A percentile compares a stretch with the other conserved stretches of the same genome.
Conservation (phyloP, 176 grass and related monocot species). For the Metroxylon sagu region DNA sequence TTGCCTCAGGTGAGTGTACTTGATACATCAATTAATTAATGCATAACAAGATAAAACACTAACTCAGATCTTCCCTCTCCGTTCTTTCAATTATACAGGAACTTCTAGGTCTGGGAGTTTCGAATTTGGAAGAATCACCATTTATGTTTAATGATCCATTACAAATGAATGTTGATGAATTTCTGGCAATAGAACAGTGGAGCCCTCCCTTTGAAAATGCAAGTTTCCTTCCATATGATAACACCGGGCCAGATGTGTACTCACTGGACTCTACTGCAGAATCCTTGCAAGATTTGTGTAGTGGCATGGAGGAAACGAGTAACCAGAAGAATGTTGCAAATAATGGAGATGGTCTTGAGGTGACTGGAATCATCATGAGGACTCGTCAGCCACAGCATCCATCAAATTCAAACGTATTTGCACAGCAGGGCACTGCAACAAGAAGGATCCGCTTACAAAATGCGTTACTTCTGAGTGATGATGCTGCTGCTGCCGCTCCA, state of each 20-base stretch:
- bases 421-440: conserved; percentile 31
- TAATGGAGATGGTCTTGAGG: conserved; percentile 21
- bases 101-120: background rate
- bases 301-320: conserved; percentile 42
- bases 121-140: background rate
- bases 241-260: conserved; percentile 47
- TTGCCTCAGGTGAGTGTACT: conserved; percentile 6
- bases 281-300: conserved; percentile 70
- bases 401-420: conserved; percentile 1
- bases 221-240: conserved; percentile 42
- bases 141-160: conserved; percentile 6
- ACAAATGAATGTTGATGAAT: conserved; percentile 10
- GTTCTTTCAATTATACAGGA: background rate
- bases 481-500: background rate
- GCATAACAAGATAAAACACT: background rate
- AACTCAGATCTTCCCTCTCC: conserved; percentile 8
- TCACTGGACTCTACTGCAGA: conserved; percentile 46
- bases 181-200: conserved; percentile 21
- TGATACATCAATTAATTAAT: background rate
- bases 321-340: conserved; percentile 18
- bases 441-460: conserved; percentile 45
- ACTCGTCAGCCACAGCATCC: conserved; percentile 16
- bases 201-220: conserved; percentile 42
- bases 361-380: conserved; percentile 28
- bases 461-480: background rate